Evolutionary conservation across 1,284 basidiomycete genomes (phyloP).

Genomic region (Bondarzewia mesenterica): DNA sequence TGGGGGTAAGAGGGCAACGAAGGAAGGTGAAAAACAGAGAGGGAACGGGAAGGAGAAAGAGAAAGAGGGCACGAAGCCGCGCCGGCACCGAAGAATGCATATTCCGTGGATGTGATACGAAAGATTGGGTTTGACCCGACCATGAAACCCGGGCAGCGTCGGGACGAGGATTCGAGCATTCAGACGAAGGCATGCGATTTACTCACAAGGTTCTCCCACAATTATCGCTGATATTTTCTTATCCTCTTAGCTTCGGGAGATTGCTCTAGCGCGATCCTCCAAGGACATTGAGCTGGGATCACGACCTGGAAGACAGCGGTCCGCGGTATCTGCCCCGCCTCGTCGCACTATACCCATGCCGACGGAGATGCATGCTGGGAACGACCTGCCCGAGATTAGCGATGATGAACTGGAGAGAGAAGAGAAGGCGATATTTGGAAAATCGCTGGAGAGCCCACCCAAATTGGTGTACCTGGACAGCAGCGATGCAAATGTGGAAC

Average conservation of each 20-base stretch:
- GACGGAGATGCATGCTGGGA: neutral
- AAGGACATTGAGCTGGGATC: constrained; percentile 10
- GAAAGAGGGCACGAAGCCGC: neutral
- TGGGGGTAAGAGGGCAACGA: constrained; percentile 12
- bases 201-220: neutral
- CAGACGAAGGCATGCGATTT: constrained; percentile 6
- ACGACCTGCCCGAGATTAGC: constrained; percentile 11
- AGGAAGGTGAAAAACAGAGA: constrained; percentile 22
- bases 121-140: constrained; percentile 70
- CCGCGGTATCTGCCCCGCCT: constrained; percentile 11
- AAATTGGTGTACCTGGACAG: neutral
- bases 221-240: neutral
- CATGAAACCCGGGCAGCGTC: constrained; percentile 37
- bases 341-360: neutral
- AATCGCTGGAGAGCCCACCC: constrained; percentile 6
- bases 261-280: constrained; percentile 7
- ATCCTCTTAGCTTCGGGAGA: constrained; percentile 3
- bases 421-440: constrained; percentile 15
- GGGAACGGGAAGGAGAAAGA: constrained; percentile 9
- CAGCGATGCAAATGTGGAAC: neutral
- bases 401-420: constrained; percentile 17
- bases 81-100: constrained; percentile 34
- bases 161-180: constrained; percentile 22
- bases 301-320: constrained; percentile 9
- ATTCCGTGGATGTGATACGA: constrained; percentile 57